A percentile compares a stretch with the other conserved stretches of the same genome.
phyloP scores from a whole-genome alignment of 1,284 basidiomycete species.

The Mycena citricolor region DNA sequence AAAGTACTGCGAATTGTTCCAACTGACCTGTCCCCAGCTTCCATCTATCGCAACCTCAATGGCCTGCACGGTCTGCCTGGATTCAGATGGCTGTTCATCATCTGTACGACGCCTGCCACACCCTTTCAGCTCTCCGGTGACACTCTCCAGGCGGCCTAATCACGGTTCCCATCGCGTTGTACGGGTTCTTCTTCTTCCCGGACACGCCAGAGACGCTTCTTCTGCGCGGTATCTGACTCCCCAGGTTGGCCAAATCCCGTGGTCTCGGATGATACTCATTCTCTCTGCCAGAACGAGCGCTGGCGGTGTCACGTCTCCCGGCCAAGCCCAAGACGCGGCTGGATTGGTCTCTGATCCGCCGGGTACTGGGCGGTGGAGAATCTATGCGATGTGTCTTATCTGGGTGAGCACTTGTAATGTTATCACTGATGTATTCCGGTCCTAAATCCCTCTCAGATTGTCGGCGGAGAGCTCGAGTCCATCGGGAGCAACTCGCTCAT shows the following conservation, averaged over 20 bases:
- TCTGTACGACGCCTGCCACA: not conserved
- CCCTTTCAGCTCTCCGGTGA: not conserved
- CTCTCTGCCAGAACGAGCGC: conserved; percentile 46
- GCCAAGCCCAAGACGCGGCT: conserved; percentile 39
- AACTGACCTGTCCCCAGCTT: no score
- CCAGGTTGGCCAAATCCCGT: conserved; percentile 41
- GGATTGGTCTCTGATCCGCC: conserved; percentile 50
- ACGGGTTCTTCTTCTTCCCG: conserved; percentile 74
- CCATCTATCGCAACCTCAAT: conserved; percentile 50
- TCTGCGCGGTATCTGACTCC: conserved; percentile 63
- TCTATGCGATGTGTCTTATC: conserved; percentile 62
- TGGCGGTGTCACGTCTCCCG: conserved; percentile 51
- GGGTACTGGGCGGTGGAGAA: conserved; percentile 67
- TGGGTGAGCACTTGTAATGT: conserved; percentile 40
- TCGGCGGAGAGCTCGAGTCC: conserved; percentile 60
- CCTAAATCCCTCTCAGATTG: conserved; percentile 47
- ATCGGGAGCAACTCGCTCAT: conserved; percentile 75
- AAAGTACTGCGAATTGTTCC: no score
- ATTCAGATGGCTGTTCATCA: conserved; percentile 69
- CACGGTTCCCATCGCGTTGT: conserved; percentile 69
- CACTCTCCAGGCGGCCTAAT: conserved; percentile 48
- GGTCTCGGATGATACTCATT: not conserved
- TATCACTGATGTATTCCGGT: conserved; percentile 26
- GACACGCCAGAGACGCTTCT: conserved; percentile 67
- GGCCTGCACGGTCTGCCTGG: conserved; percentile 59